Base-by-base conservation (phyloP, 2,329 filamentous ascomycete genomes). In the Microcyclosporella mali region DNA sequence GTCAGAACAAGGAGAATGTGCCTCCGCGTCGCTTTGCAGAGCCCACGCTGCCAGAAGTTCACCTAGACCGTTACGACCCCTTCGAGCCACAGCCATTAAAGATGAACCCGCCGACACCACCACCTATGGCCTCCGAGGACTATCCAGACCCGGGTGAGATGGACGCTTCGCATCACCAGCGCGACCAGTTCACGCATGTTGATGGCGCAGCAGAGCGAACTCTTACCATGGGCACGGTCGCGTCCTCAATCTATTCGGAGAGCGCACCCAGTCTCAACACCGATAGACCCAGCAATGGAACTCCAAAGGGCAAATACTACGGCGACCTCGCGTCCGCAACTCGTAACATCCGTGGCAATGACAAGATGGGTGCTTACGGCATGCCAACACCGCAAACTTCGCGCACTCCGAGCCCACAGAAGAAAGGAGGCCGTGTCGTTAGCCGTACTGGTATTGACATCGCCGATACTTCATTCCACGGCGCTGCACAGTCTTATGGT, bases 371-470 rank as follows among this genome's bases (percentile, higher is more conserved):
- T 12, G 21, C 33, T 14, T 53, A 52, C 33, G 48, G 44, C 15
- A 29, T 50, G 9, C 46, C 44, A 2, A 46, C 47, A 12, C 52
- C 51, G 3, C 39, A 47, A 40, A 32, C 35, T 7, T 45, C 43
- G 17, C 48, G 44, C 28, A 51, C 39, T 18, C 54, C 46, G 25
- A 50, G 46, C 31, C 53, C 50, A 33, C 49, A 51, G 32, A 52
- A 56, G 33, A 48, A 50, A 17, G 39, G 31, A 41, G 62, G 40
- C 50, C 57, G 70, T 14, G 71, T 73, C 1, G 58, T 74, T 1
- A 72, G 70, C 46, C 56, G 70, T 29, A 66, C 64, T 3, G 71
- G 71, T 3, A 66, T 70, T 3, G 71, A 74, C 38, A 66, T 70
- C 42, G 59, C 64, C 15, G 67, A 67, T 42, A 54, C 46, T 65